Percentiles rank a stretch among this genome's conserved stretches.
Conservation (phyloP, 768 basidiomycete species). For the Austroboletus eburneus region DNA sequence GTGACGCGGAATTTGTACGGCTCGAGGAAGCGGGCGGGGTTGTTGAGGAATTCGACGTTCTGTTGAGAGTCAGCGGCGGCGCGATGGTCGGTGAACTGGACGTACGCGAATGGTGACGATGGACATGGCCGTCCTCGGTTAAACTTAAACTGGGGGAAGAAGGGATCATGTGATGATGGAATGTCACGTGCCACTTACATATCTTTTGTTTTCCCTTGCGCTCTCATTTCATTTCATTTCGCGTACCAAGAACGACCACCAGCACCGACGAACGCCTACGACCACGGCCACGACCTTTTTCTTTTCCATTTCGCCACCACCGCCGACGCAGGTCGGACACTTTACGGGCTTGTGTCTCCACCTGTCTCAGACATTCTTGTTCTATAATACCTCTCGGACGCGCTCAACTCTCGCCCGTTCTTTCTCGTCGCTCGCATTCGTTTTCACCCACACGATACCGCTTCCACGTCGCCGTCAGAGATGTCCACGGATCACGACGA, state of each 20-base stretch:
- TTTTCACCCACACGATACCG: constrained; percentile 17
- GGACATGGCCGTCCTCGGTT: too few relatives aligned
- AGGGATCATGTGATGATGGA: constrained; percentile 1
- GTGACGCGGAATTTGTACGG: constrained; percentile 91
- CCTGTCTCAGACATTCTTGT: constrained; percentile 7
- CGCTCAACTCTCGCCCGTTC: constrained; percentile 1
- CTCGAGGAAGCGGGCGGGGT: constrained; percentile 89
- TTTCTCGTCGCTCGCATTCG: background rate
- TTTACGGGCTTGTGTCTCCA: constrained; percentile 4
- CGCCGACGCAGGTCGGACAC: background rate
- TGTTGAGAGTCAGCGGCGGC: too few relatives aligned
- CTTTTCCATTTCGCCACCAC: background rate
- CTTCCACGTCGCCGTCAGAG: constrained; percentile 16
- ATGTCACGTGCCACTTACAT: background rate
- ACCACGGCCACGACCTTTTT: background rate
- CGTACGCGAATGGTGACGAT: constrained; percentile 66
- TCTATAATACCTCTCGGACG: constrained; percentile 4
- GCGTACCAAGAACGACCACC: constrained; percentile 6
- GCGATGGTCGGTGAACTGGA: constrained; percentile 1
- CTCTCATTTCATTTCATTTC: constrained; percentile 14
- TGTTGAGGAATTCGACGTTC: constrained; percentile 90
- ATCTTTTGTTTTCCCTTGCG: constrained; percentile 15
- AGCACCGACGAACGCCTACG: constrained; percentile 8
- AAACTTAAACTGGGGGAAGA: too few relatives aligned
- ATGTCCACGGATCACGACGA: constrained; percentile 26